Evolutionary conservation across 257 asterid genomes (phyloP).

Genomic region (Nicotiana tabacum): DNA sequence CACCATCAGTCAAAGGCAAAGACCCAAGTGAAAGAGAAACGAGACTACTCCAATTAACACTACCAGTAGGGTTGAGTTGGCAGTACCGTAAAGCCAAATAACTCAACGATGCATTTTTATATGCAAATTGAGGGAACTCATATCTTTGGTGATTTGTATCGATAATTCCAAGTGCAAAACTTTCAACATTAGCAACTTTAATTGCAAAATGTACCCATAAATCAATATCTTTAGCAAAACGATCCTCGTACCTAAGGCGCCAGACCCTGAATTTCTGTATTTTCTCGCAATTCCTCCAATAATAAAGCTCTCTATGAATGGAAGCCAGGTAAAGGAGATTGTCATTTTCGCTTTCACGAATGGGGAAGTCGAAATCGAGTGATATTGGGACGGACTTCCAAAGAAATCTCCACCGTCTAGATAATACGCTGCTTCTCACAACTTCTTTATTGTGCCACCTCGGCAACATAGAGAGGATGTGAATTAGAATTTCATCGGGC

Average conservation of each 20-base stretch:
- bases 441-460: neutral
- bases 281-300: neutral
- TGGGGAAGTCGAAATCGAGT: neutral
- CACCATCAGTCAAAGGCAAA: neutral
- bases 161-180: neutral
- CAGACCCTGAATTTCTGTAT: no score
- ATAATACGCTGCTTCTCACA: neutral
- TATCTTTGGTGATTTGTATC: neutral
- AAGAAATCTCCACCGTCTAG: neutral
- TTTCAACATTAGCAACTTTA: neutral
- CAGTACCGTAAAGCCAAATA: neutral
- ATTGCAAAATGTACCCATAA: neutral
- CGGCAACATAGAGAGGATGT: neutral
- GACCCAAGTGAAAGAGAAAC: neutral
- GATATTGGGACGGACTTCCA: neutral
- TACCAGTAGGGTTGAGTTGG: neutral
- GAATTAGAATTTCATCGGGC: neutral
- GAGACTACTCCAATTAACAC: neutral
- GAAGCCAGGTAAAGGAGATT: neutral
- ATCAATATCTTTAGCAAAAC: neutral
- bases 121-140: neutral
- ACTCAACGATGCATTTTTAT: neutral
- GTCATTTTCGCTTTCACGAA: neutral
- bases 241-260: no score
- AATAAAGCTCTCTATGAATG: neutral